Conservation (phyloP, 805 yeast species). For the Komagataella populi region DNA sequence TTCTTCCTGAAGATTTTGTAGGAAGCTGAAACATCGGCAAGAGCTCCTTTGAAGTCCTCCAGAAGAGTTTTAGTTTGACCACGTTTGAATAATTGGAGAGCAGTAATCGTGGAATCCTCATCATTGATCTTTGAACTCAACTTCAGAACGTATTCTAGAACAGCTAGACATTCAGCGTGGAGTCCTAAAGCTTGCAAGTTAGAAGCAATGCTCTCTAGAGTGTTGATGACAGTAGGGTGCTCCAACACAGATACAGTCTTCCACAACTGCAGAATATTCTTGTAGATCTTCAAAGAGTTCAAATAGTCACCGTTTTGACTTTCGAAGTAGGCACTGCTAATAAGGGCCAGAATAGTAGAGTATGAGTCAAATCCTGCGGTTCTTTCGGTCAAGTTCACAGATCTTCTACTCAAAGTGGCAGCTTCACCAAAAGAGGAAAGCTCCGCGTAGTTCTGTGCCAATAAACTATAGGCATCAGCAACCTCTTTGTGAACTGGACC, state of each 20-base stretch:
- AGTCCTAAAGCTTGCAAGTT: conserved; percentile 42
- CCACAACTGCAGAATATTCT: conserved; percentile 49
- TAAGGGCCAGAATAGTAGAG: conserved; percentile 57
- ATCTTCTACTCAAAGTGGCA: conserved; percentile 47
- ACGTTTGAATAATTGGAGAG: conserved; percentile 53
- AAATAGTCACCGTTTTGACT: conserved; percentile 39
- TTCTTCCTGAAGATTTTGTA: conserved; percentile 38
- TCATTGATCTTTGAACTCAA: conserved; percentile 42
- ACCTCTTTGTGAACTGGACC: conserved; percentile 74
- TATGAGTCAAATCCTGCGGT: conserved; percentile 67
- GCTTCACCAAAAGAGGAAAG: conserved; percentile 45
- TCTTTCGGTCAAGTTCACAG: conserved; percentile 69
- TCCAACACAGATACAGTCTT: conserved; percentile 37
- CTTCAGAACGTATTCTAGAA: conserved; percentile 39
- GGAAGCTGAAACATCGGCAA: conserved; percentile 41
- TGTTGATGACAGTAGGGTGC: conserved; percentile 61
- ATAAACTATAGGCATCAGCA: conserved; percentile 49
- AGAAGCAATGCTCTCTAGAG: conserved; percentile 46
- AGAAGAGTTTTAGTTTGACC: conserved; percentile 43
- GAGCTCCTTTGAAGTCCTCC: conserved; percentile 41
- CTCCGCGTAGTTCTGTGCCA: conserved; percentile 58
- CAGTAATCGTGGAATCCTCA: conserved; percentile 45
- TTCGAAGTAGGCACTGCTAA: conserved; percentile 68
- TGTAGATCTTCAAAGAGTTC: conserved; percentile 49
- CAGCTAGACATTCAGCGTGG: conserved; percentile 30